phyloP scores from a whole-genome alignment of 2,329 filamentous ascomycete species.

The Aspergillus japonicus region DNA sequence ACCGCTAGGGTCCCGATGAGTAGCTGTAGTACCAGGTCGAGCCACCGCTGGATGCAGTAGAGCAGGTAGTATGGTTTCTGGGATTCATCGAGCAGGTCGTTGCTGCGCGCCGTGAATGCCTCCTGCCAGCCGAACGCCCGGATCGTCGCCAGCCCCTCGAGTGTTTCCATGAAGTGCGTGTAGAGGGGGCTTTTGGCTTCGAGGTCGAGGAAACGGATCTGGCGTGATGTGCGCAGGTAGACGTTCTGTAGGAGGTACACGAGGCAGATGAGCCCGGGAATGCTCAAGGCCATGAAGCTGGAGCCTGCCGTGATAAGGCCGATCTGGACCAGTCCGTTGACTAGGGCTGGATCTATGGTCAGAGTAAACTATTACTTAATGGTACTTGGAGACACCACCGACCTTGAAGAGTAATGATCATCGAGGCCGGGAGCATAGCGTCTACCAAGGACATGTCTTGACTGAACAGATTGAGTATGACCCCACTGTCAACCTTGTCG shows the following conservation, averaged over 20 bases:
- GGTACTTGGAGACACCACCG: too few species aligned
- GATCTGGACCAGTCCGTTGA: too few species aligned
- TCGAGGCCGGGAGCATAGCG: too few species aligned
- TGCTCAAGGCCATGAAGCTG: too few species aligned
- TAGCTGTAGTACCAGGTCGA: constrained; percentile 45
- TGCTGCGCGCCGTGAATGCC: constrained; percentile 5
- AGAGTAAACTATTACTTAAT: too few species aligned
- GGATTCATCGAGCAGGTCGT: constrained; percentile 40
- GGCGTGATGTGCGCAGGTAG: constrained; percentile 46
- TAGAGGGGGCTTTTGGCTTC: constrained; percentile 53
- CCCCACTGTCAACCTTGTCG: too few species aligned
- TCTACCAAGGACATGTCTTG: too few species aligned
- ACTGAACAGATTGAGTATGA: too few species aligned
- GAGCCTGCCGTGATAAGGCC: too few species aligned
- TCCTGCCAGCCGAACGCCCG: constrained; percentile 52
- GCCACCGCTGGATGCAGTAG: constrained; percentile 48
- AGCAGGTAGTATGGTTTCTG: constrained; percentile 49
- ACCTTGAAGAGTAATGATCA: too few species aligned
- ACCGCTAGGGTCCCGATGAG: constrained; percentile 45
- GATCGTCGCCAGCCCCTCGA: constrained; percentile 51
- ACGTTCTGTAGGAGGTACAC: constrained; percentile 6
- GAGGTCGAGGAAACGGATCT: constrained; percentile 53
- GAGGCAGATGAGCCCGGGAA: too few species aligned
- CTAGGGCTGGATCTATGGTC: too few species aligned
- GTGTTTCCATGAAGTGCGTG: constrained; percentile 53